A percentile compares a stretch with the other conserved stretches of the same genome.
These are phyloP conservation scores for Petasospora fabianii DNA, from an alignment of 1,139 yeast genomes.

Conservation along the genomic window DNA sequence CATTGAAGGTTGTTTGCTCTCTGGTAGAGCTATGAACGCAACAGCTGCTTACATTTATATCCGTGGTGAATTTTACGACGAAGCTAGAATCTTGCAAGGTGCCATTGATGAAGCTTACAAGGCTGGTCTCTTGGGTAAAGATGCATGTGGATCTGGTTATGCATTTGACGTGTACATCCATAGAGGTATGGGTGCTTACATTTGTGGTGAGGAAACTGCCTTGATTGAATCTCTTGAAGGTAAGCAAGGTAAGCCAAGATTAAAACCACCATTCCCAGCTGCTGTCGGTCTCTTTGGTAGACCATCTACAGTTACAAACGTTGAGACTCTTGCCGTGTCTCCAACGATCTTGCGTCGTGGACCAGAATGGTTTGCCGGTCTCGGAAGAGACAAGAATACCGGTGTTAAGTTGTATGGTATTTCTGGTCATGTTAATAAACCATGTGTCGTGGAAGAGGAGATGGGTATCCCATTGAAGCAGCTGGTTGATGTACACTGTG, in stretches of 20 bases:
- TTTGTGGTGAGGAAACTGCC: slow-evolving; percentile 91
- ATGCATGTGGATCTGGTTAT: slow-evolving; percentile 85
- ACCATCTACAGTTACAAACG: slow-evolving; percentile 86
- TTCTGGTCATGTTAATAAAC: slow-evolving; percentile 86
- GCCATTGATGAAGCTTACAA: slow-evolving; percentile 85
- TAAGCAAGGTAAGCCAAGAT: slow-evolving; percentile 88
- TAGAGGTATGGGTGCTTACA: slow-evolving; percentile 89
- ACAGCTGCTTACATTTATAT: slow-evolving; percentile 88
- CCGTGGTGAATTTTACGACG: slow-evolving; percentile 85
- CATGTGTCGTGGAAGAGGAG: slow-evolving; percentile 90
- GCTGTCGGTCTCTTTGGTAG: slow-evolving; percentile 90
- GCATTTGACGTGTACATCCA: slow-evolving; percentile 78
- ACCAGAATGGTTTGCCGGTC: slow-evolving; percentile 77
- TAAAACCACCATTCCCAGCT: slow-evolving; percentile 93
- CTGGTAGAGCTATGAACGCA: slow-evolving; percentile 91
- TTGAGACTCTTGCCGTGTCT: slow-evolving; percentile 84
- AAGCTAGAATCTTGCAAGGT: slow-evolving; percentile 63
- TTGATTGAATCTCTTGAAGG: slow-evolving; percentile 85
- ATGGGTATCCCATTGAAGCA: slow-evolving; percentile 85
- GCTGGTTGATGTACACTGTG: slow-evolving; percentile 81
- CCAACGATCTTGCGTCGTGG: slow-evolving; percentile 89
- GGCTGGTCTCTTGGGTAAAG: slow-evolving; percentile 74
- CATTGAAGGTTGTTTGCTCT: slow-evolving; percentile 81
- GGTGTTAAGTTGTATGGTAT: slow-evolving; percentile 84
- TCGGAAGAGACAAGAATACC: slow-evolving; percentile 79